Percentiles rank a stretch among this genome's conserved stretches.
phyloP scores from a whole-genome alignment of 179 eudicot genomes.

The Vitellaria paradoxa region DNA sequence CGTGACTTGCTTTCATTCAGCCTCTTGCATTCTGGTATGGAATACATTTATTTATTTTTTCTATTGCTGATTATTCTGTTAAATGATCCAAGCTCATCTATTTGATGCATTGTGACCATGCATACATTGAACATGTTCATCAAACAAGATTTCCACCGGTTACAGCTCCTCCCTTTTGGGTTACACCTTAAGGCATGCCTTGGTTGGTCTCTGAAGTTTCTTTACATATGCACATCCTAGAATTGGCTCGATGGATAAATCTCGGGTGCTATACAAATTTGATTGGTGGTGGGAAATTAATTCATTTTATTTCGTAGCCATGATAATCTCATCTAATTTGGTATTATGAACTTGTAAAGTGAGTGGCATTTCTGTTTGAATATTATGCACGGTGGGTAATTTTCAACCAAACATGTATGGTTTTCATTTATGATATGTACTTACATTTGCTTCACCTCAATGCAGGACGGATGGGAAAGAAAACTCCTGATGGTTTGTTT shows the following conservation, averaged over 20 bases:
- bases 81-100: background rate
- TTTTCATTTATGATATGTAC: conserved; percentile 2
- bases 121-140: conserved; percentile 3
- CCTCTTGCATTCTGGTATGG: background rate
- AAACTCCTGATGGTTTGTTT: conserved; percentile 34
- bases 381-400: background rate
- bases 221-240: background rate
- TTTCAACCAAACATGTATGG: conserved; percentile 1
- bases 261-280: background rate
- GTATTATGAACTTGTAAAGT: background rate
- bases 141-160: background rate
- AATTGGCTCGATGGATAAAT: background rate
- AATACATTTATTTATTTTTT: background rate
- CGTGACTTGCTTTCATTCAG: background rate
- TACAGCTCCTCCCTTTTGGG: background rate
- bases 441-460: conserved; percentile 9
- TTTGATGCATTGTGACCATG: background rate
- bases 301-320: background rate
- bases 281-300: background rate
- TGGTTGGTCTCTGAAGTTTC: background rate
- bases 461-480: conserved; percentile 50
- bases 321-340: background rate
- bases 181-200: background rate
- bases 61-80: background rate
- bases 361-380: background rate